A percentile compares a stretch with the other conserved stretches of the same genome.
These are phyloP conservation scores for Posidonia australis DNA, from an alignment of 106 monocot genomes.

Conservation along the genomic window DNA sequence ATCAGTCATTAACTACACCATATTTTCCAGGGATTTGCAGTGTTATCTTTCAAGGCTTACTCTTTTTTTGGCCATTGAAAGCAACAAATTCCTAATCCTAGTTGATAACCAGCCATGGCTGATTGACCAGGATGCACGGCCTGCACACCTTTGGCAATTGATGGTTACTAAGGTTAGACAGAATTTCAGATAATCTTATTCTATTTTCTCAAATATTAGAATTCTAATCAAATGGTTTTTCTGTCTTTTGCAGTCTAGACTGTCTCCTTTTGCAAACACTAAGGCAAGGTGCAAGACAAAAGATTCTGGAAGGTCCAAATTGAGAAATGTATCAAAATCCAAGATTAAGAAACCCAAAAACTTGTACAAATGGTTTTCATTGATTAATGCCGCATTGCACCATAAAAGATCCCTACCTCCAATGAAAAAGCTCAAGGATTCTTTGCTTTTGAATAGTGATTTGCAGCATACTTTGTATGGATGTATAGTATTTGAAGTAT, in stretches of 20 bases:
- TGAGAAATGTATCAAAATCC: slow-evolving; percentile 22
- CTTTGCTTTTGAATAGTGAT: slow-evolving; percentile 62
- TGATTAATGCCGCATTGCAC: slow-evolving; percentile 54
- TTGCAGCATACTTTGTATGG: slow-evolving; percentile 75
- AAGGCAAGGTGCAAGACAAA: slow-evolving; percentile 36
- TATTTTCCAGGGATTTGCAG: slow-evolving; percentile 70
- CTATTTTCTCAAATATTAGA: background rate
- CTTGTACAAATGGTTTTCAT: slow-evolving; percentile 50
- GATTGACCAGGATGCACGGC: slow-evolving; percentile 40
- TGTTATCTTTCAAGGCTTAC: slow-evolving; percentile 82
- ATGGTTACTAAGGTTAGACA: slow-evolving; percentile 87
- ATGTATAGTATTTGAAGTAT: slow-evolving; percentile 93
- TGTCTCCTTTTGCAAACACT: slow-evolving; percentile 92
- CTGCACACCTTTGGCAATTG: slow-evolving; percentile 88
- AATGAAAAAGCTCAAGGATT: slow-evolving; percentile 71
- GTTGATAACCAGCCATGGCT: slow-evolving; percentile 94
- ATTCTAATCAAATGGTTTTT: background rate
- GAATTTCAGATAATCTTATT: background rate
- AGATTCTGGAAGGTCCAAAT: slow-evolving; percentile 32
- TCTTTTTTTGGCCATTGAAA: slow-evolving; percentile 59
- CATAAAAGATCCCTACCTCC: slow-evolving; percentile 50
- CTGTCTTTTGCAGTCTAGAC: slow-evolving; percentile 72
- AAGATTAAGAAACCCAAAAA: slow-evolving; percentile 18
- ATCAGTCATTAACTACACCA: too few species aligned
- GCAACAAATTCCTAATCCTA: slow-evolving; percentile 74